phyloP scores from a whole-genome alignment of 1,284 basidiomycete species.

The Chiua sp. region DNA sequence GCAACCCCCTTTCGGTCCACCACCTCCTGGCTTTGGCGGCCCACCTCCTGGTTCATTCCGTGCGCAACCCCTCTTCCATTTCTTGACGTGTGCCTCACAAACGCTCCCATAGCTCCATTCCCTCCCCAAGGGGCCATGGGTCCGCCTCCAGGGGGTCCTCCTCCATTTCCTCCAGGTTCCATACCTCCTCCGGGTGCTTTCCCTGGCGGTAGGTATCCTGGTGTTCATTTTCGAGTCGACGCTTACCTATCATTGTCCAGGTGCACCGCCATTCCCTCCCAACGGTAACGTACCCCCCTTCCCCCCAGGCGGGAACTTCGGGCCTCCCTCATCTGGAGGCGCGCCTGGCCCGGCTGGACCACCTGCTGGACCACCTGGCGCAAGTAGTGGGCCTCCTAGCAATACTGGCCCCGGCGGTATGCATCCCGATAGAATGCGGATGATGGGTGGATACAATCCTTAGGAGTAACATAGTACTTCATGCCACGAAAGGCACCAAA shows the following conservation, averaged over 20 bases:
- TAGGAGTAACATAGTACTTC: not conserved
- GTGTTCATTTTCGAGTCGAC: not conserved
- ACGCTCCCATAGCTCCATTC: slow-evolving; percentile 54
- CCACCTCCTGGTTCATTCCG: slow-evolving; percentile 32
- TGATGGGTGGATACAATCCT: slow-evolving; percentile 56
- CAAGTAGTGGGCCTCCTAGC: slow-evolving; percentile 28
- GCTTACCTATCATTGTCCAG: slow-evolving; percentile 29
- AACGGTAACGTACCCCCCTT: slow-evolving; percentile 50
- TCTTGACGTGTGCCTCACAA: slow-evolving; percentile 1
- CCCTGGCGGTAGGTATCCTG: slow-evolving; percentile 43
- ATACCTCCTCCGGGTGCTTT: slow-evolving; percentile 46
- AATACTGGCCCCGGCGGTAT: slow-evolving; percentile 59
- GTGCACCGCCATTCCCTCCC: slow-evolving; percentile 67
- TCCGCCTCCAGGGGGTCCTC: slow-evolving; percentile 58
- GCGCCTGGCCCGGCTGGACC: slow-evolving; percentile 38
- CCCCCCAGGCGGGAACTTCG: slow-evolving; percentile 48
- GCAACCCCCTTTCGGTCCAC: slow-evolving; percentile 22
- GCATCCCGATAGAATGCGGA: slow-evolving; percentile 86
- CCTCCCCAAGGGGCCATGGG: slow-evolving; percentile 63
- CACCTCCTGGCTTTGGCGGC: slow-evolving; percentile 41
- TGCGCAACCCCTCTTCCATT: slow-evolving; percentile 7
- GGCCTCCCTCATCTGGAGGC: slow-evolving; percentile 37
- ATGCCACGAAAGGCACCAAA: not conserved
- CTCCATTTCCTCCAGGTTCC: slow-evolving; percentile 43
- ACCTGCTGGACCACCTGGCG: slow-evolving; percentile 28